phyloP scores from a whole-genome alignment of 2,329 filamentous ascomycete genomes.

The Dactylellina drechsleri region DNA sequence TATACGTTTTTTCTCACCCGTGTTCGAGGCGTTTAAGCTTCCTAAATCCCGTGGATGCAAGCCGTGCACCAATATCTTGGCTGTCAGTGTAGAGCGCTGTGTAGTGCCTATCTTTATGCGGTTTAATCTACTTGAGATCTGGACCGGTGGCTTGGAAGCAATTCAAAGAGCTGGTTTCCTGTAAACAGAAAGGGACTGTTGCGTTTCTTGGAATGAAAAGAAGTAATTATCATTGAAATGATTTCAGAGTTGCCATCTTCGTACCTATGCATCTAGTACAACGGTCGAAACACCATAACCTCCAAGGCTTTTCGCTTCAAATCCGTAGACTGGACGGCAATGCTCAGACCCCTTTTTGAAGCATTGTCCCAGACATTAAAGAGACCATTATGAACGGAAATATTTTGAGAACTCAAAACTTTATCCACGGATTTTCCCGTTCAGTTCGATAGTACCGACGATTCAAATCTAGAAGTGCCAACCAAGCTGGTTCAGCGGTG shows the following conservation, averaged over 20 bases:
- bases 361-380: constrained; percentile 1
- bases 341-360: constrained; percentile 28
- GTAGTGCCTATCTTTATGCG: constrained; percentile 26
- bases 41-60: constrained; percentile 51
- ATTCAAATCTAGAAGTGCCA: too few species aligned
- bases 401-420: too few species aligned
- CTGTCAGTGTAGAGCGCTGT: constrained; percentile 8
- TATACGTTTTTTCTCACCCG: constrained; percentile 5
- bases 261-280: constrained; percentile 6
- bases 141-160: constrained; percentile 26
- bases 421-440: too few species aligned
- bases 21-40: constrained; percentile 24
- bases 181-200: constrained; percentile 3
- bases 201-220: constrained; percentile 5
- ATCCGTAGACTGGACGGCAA: constrained; percentile 20
- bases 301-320: constrained; percentile 26
- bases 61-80: constrained; percentile 16
- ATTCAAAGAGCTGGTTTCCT: neutral
- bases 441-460: too few species aligned
- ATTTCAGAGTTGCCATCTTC: constrained; percentile 34
- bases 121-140: constrained; percentile 20
- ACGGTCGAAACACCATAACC: constrained; percentile 11
- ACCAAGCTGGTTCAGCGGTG: too few species aligned
- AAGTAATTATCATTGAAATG: constrained; percentile 35
- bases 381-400: neutral